Base-by-base conservation (phyloP, 331 rosid species). In the Quercus tomentella region DNA sequence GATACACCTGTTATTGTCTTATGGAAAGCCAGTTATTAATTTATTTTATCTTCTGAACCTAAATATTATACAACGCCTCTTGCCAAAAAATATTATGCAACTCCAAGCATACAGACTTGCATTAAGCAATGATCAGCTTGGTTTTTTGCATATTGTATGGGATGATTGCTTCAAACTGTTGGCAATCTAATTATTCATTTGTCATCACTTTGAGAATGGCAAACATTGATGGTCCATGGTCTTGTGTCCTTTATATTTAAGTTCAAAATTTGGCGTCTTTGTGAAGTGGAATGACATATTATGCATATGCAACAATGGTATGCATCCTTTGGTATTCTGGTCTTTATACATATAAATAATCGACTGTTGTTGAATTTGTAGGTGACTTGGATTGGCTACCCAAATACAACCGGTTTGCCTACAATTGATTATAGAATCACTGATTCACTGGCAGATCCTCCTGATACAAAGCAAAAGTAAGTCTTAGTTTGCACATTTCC, bases 341-440 rank as follows among this genome's bases (percentile, higher is more conserved):
- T 67, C 72, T 9, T 67, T 67, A 35, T 67, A 67, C 21, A 20
- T 33, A 18, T 60, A 58, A 60, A 60, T 60, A 58, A 55, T 76
- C 63, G 28, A 12, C 56, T 71, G 18, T 78, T 89, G 43, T 76
- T 75, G 82, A 78, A 74, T 75, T 4, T 81, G 74, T 83, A 94
- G 98, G 98, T 91, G 62, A 92, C 97, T 71, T 94, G 98, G 98
- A 94, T 94, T 81, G 98, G 98, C 63, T 94, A 94, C 80, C 98
- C 98, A 33, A 94, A 94, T 84, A 94, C 98, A 61, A 94, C 98
- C 60, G 98, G 98, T 70, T 91, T 94, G 90, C 97, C 97, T 66
- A 76, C 97, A 14, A 87, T 94, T 83, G 98, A 94, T 80, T 94
- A 94, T 72, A 93, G 98, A 85, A 89, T 94, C 75, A 87, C 93